A percentile compares a stretch with the other conserved stretches of the same genome.
Evolutionary conservation across 2,329 filamentous ascomycete species (phyloP).

Genomic region (Scopulariopsis brevicaulis): DNA sequence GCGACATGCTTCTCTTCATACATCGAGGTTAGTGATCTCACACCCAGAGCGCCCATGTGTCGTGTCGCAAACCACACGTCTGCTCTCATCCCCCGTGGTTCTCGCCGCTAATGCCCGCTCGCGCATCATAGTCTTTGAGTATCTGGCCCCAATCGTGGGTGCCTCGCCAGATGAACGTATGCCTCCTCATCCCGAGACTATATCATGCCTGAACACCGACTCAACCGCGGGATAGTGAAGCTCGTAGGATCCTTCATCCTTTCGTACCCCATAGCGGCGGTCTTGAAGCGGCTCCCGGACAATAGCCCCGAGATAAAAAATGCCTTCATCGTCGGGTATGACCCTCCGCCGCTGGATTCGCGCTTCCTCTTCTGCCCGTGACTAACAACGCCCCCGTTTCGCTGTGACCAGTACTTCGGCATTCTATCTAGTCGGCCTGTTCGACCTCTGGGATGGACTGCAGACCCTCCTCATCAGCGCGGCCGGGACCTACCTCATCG

Average conservation of each 20-base stretch:
- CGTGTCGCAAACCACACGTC: background rate
- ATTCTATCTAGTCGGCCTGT: conserved; percentile 90
- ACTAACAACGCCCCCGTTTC: background rate
- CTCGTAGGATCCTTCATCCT: conserved; percentile 82
- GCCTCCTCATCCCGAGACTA: conserved; percentile 10
- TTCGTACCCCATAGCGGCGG: conserved; percentile 80
- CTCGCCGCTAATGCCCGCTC: background rate
- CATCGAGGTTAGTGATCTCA: background rate
- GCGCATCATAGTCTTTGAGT: conserved; percentile 27
- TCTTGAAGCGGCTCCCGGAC: conserved; percentile 87
- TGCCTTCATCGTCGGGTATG: conserved; percentile 67
- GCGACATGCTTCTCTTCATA: conserved; percentile 1
- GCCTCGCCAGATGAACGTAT: conserved; percentile 33
- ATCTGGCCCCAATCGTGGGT: conserved; percentile 26
- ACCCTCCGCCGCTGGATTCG: too few relatives aligned
- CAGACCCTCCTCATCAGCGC: conserved; percentile 71
- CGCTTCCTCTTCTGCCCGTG: background rate
- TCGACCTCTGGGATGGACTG: conserved; percentile 81
- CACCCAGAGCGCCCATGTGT: background rate
- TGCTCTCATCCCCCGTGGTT: background rate
- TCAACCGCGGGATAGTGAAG: conserved; percentile 55
- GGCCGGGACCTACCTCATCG: conserved; percentile 70
- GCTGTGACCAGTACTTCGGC: conserved; percentile 50
- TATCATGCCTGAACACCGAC: background rate
- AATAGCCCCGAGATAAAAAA: conserved; percentile 76